Evolutionary conservation across 805 yeast species (phyloP).

Genomic region (Ogataea siamensis): DNA sequence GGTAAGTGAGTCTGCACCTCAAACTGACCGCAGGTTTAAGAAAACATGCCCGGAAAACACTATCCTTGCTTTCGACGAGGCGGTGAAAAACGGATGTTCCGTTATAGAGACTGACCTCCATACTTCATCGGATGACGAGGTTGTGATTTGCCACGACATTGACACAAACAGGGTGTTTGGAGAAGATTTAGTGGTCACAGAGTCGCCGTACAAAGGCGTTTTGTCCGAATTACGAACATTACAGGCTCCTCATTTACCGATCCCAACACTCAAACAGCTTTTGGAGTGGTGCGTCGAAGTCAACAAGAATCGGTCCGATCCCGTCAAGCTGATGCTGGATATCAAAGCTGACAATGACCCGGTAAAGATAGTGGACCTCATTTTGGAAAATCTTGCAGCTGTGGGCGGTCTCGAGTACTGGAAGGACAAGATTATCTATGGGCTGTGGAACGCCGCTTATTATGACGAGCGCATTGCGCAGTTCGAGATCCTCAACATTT

Average conservation of each 20-base stretch:
- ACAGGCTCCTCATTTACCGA: conserved; percentile 32
- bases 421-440: conserved; percentile 36
- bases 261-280: conserved; percentile 33
- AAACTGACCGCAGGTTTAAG: conserved; percentile 23
- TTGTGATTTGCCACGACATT: conserved; percentile 38
- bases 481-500: conserved; percentile 32
- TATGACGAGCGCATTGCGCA: conserved; percentile 28
- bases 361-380: conserved; percentile 22
- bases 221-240: conserved; percentile 31
- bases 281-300: conserved; percentile 40
- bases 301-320: conserved; percentile 34
- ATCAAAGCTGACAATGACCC: conserved; percentile 35
- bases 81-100: conserved; percentile 33
- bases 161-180: conserved; percentile 35
- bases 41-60: conserved; percentile 37
- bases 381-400: conserved; percentile 25
- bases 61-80: conserved; percentile 35
- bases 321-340: conserved; percentile 41
- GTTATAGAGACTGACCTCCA: conserved; percentile 40
- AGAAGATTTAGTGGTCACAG: conserved; percentile 26
- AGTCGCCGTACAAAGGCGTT: conserved; percentile 28
- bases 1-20: conserved; percentile 21
- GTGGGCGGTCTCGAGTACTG: conserved; percentile 30
- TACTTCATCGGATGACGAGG: conserved; percentile 32
- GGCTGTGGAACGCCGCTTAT: conserved; percentile 36